Evolutionary conservation across 306 rosid genomes (phyloP).

Genomic region (Quillaja saponaria): DNA sequence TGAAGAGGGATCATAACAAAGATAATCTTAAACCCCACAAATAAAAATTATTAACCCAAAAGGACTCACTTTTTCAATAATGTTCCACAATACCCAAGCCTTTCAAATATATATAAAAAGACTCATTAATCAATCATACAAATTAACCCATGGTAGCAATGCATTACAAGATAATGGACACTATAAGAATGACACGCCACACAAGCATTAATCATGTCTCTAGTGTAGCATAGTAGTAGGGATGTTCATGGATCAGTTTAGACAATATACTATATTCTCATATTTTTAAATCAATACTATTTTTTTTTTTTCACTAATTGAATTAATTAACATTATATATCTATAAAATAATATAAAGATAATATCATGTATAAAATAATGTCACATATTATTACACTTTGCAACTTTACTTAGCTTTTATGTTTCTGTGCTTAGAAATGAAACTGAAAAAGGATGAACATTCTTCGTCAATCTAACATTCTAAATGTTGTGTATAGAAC

Average conservation of each 20-base stretch:
- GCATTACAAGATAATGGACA: neutral
- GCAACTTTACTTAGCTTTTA: too few relatives aligned
- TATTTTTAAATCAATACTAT: too few relatives aligned
- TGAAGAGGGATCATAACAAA: slow-evolving; percentile 5
- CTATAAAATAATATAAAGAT: too few relatives aligned
- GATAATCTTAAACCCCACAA: slow-evolving; percentile 15
- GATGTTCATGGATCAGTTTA: too few relatives aligned
- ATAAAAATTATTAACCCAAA: slow-evolving; percentile 8
- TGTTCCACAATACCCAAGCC: slow-evolving; percentile 5
- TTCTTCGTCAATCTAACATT: neutral
- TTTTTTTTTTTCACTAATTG: too few relatives aligned
- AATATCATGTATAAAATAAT: too few relatives aligned
- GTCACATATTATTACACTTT: neutral
- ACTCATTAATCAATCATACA: neutral
- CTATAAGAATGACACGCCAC: neutral
- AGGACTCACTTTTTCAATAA: slow-evolving; percentile 18
- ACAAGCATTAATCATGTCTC: neutral
- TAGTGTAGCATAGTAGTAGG: too few relatives aligned
- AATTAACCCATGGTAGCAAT: neutral
- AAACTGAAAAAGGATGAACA: slow-evolving; percentile 14
- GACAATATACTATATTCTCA: too few relatives aligned
- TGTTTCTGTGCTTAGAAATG: slow-evolving; percentile 4
- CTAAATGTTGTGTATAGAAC: neutral
- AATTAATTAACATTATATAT: too few relatives aligned
- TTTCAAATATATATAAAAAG: neutral